Evolutionary conservation across 257 asterid genomes (phyloP).

Genomic region (Capsicum baccatum): DNA sequence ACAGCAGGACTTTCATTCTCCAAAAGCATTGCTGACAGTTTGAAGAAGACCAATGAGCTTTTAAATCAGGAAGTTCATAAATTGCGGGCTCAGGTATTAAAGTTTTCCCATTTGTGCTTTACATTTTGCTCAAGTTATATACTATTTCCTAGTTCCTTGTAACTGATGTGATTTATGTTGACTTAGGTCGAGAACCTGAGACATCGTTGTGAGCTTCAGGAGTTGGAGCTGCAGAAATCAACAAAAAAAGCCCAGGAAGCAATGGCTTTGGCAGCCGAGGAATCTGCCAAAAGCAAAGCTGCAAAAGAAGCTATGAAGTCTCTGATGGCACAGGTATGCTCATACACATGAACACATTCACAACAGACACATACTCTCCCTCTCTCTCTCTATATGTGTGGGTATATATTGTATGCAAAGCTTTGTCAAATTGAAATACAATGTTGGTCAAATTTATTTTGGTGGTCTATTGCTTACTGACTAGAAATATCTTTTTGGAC

Average conservation of each 20-base stretch:
- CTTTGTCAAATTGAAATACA: conserved; percentile 3
- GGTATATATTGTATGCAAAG: not conserved
- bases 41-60: conserved; percentile 84
- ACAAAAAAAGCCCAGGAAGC: conserved; percentile 86
- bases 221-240: conserved; percentile 70
- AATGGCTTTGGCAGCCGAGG: conserved; percentile 78
- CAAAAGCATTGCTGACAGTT: conserved; percentile 75
- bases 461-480: not conserved
- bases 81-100: conserved; percentile 75
- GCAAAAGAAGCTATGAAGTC: conserved; percentile 96
- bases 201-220: conserved; percentile 78
- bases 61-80: conserved; percentile 84
- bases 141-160: not conserved
- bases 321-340: conserved; percentile 81
- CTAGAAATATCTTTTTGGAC: not conserved
- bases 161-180: conserved; percentile 29
- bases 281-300: conserved; percentile 88
- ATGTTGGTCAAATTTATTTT: not conserved
- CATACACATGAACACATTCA: not conserved
- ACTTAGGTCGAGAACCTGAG: conserved; percentile 70
- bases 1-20: conserved; percentile 87
- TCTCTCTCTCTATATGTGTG: not conserved
- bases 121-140: conserved; percentile 24
- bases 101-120: not conserved
- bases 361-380: not conserved